These are phyloP conservation scores for Plasmodium gonderi DNA, from an alignment of 169 alveolate genomes.

Conservation along the genomic window DNA sequence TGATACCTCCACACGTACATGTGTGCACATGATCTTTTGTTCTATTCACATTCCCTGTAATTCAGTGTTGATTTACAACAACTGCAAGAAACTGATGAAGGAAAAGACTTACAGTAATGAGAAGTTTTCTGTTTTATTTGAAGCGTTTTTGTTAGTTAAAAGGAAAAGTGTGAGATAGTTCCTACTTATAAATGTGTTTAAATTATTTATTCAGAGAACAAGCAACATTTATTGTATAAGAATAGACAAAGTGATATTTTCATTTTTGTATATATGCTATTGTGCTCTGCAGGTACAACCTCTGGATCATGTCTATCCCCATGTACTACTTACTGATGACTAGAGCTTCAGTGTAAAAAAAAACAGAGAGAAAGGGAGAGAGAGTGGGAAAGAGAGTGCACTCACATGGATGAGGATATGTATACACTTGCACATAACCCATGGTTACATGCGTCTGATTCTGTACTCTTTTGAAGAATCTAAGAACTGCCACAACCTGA, in stretches of 20 bases:
- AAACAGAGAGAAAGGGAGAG: background rate
- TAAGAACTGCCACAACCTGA: no score
- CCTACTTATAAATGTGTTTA: no score
- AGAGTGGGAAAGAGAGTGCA: background rate
- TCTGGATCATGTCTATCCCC: background rate
- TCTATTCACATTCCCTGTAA: background rate
- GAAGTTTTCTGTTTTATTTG: background rate
- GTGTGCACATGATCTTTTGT: background rate
- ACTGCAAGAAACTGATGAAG: conserved; percentile 38
- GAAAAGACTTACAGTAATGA: conserved; percentile 25
- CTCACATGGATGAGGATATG: background rate
- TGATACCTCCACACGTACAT: background rate
- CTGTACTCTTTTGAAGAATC: no score
- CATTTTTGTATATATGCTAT: background rate
- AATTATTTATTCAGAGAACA: no score
- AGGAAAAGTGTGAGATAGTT: no score
- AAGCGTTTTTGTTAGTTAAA: conserved; percentile 17
- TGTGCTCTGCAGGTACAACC: background rate
- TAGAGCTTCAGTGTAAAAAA: background rate
- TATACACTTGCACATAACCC: background rate
- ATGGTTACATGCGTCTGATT: no score
- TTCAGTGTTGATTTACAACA: conserved; percentile 25
- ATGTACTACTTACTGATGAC: background rate
- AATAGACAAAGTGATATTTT: background rate
- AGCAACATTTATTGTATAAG: no score